Evolutionary conservation across 2,329 filamentous ascomycete genomes (phyloP), one percentile per base, ranked within the genome.

Genomic region (Alternaria sp.): DNA sequence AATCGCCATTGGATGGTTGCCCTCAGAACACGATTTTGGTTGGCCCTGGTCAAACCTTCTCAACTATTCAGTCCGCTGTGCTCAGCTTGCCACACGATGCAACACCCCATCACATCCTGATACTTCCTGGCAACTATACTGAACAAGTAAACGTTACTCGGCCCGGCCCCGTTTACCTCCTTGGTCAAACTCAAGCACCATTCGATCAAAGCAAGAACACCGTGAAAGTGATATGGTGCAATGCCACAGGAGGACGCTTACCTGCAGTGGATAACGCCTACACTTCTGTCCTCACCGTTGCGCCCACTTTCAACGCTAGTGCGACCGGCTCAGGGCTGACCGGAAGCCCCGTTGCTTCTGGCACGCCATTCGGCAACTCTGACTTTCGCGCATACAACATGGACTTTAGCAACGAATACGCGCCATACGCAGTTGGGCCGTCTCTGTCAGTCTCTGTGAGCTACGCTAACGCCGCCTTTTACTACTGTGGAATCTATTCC

Each of bases 361-460:
- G 80, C 45, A 90, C 88, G 0, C 86, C 87, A 0, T 89, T 89
- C 60, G 88, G 88, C 3, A 88, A 84, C 68, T 71, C 65, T 0
- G 83, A 90, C 69, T 90, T 90, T 72, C 80, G 87, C 8, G 85
- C 83, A 0, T 90, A 90, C 73, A 90, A 90, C 66, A 78, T 90
- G 37, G 84, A 90, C 68, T 86, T 90, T 62, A 79, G 83, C 21
- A 90, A 90, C 65, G 81, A 85, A 42, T 88, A 81, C 65, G 77
- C 80, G 0, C 83, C 83, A 28, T 80, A 79, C 56, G 75, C 83
- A 2, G 80, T 80, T 34, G 86, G 86, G 0, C 88, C 87, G 0
- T 80, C 83, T 3, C 81, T 89, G 39, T 87, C 88, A 0, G 68
- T 90, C 6, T 85, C 83, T 17, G 80, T 89, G 5, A 85, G 84